Percentiles rank a stretch among this genome's conserved stretches.
Evolutionary conservation across 345 rosid species (phyloP).

Genomic region (Alliaria petiolata): DNA sequence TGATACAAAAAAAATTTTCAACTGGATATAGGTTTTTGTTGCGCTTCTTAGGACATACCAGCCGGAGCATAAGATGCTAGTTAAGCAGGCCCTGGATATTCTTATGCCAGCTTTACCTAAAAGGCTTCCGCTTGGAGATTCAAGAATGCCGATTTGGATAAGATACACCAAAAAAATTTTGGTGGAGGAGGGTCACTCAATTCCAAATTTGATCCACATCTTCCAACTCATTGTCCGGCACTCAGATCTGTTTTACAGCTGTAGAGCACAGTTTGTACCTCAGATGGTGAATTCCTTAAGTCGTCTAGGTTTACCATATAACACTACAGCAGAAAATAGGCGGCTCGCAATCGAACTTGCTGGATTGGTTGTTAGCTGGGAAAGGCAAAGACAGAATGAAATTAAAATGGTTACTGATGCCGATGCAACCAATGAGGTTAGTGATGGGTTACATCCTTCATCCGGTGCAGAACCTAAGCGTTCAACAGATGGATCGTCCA

Average conservation of each 20-base stretch:
- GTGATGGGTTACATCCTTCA: constrained; percentile 52
- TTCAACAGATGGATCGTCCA: constrained; percentile 61
- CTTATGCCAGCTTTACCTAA: constrained; percentile 96
- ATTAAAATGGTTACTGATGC: constrained; percentile 55
- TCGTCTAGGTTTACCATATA: constrained; percentile 92
- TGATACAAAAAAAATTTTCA: neutral
- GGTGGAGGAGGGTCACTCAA: constrained; percentile 97
- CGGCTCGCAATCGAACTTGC: constrained; percentile 98
- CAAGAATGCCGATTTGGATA: constrained; percentile 98
- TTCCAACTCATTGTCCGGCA: constrained; percentile 97
- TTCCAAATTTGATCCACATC: constrained; percentile 93
- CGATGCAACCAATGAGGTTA: constrained; percentile 48
- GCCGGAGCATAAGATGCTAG: constrained; percentile 91
- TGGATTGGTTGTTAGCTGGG: constrained; percentile 97
- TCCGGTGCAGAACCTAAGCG: constrained; percentile 57
- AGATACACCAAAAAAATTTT: constrained; percentile 90
- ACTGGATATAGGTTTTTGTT: constrained; percentile 82
- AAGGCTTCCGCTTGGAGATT: constrained; percentile 88
- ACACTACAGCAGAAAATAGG: constrained; percentile 87
- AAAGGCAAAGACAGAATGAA: constrained; percentile 87
- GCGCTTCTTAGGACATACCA: constrained; percentile 98
- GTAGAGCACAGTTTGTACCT: constrained; percentile 97
- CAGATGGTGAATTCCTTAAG: constrained; percentile 99
- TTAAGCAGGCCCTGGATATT: constrained; percentile 97
- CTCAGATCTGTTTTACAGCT: constrained; percentile 88